A percentile compares a stretch with the other conserved stretches of the same genome.
phyloP scores from a whole-genome alignment of 2,329 filamentous ascomycete genomes.

The Fusarium nisikadoi region DNA sequence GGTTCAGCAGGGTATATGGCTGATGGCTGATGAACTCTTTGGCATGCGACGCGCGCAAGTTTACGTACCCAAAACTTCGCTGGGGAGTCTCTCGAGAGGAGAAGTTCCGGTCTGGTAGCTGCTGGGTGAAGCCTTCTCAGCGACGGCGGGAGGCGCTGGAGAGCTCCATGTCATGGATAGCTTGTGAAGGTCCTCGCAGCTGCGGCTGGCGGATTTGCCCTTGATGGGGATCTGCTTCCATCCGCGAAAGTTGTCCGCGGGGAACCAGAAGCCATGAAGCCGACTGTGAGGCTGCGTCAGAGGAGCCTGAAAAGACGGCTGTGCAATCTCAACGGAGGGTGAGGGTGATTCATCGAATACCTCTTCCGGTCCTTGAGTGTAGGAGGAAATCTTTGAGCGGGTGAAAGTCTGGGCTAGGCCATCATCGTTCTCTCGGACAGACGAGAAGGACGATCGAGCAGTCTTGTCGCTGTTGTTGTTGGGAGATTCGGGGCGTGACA shows the following conservation, averaged over 20 bases:
- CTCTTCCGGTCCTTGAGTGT: conserved; percentile 61
- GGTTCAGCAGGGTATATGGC: conserved; percentile 11
- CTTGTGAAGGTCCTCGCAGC: conserved; percentile 68
- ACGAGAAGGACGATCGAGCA: conserved; percentile 69
- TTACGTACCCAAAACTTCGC: conserved; percentile 75
- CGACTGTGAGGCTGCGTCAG: conserved; percentile 65
- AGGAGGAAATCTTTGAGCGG: conserved; percentile 70
- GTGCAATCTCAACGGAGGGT: conserved; percentile 54
- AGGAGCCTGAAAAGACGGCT: conserved; percentile 61
- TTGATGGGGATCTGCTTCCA: conserved; percentile 72
- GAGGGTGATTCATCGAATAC: conserved; percentile 62
- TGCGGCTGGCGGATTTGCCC: conserved; percentile 69
- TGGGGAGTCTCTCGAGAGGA: conserved; percentile 73
- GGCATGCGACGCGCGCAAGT: not conserved
- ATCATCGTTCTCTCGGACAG: conserved; percentile 69
- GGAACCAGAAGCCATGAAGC: conserved; percentile 68
- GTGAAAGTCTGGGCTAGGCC: conserved; percentile 72
- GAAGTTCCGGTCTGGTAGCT: conserved; percentile 59
- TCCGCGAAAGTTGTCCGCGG: conserved; percentile 67
- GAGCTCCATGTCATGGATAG: conserved; percentile 66
- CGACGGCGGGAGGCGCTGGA: conserved; percentile 48
- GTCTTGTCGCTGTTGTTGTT: conserved; percentile 50
- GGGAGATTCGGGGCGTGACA: conserved; percentile 52
- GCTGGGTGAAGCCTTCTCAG: conserved; percentile 41
- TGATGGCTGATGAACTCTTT: not conserved